phyloP scores from a whole-genome alignment of 805 yeast species.

The Ogataea chonburiensis region DNA sequence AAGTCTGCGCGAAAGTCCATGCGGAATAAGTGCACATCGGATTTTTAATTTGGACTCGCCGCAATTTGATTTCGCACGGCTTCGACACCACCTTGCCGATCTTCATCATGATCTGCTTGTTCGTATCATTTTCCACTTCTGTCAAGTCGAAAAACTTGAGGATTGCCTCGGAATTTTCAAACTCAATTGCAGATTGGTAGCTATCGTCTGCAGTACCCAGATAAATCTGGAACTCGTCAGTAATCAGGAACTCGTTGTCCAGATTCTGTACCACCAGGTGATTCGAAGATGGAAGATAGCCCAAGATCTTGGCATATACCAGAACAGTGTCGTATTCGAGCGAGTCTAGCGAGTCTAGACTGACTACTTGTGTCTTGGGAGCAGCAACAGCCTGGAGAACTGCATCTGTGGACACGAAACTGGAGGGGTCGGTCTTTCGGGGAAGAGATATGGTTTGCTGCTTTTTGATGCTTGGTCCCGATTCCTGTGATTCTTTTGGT shows the following conservation, averaged over 20 bases:
- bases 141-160: conserved; percentile 7
- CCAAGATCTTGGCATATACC: conserved; percentile 10
- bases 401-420: conserved; percentile 1
- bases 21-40: conserved; percentile 5
- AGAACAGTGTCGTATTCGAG: not conserved
- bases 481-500: not conserved
- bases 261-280: conserved; percentile 7
- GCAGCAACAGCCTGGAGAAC: conserved; percentile 1
- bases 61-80: not conserved
- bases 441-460: not conserved
- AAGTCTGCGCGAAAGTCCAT: conserved; percentile 10
- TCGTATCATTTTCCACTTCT: conserved; percentile 2
- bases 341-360: conserved; percentile 1
- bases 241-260: not conserved
- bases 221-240: conserved; percentile 11
- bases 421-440: not conserved
- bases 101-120: conserved; percentile 1
- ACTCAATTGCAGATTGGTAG: conserved; percentile 5
- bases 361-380: not conserved
- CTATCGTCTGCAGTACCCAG: conserved; percentile 5
- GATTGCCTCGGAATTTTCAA: conserved; percentile 2
- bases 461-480: not conserved
- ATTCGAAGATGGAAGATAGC: conserved; percentile 11
- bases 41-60: conserved; percentile 3
- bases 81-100: not conserved